Evolutionary conservation across 148 eudicot genomes (phyloP).

Genomic region (Fagopyrum tataricum): DNA sequence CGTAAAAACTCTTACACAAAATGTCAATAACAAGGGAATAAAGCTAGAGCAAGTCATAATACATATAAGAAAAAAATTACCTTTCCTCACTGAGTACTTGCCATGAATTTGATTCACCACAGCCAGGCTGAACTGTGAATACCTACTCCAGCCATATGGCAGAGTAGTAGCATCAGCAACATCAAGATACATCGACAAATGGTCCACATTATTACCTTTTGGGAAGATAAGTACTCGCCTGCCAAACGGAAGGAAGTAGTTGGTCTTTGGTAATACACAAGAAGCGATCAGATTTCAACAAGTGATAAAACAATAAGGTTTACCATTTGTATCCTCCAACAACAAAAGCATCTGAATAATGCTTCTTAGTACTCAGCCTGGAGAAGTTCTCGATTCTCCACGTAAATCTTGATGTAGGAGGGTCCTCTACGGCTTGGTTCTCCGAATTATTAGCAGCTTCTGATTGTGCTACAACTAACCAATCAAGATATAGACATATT

Average conservation of each 20-base stretch:
- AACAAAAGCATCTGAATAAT: constrained; percentile 63
- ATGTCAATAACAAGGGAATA: background rate
- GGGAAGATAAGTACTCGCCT: constrained; percentile 92
- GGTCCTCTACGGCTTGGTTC: constrained; percentile 65
- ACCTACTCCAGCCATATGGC: constrained; percentile 53
- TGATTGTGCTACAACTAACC: constrained; percentile 39
- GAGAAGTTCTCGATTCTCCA: constrained; percentile 80
- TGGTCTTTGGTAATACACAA: background rate
- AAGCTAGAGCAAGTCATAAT: background rate
- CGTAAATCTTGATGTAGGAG: constrained; percentile 68
- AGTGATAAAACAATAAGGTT: background rate
- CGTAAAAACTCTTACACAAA: background rate
- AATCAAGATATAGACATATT: constrained; percentile 1
- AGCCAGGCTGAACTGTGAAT: constrained; percentile 46
- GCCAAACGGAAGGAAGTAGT: constrained; percentile 16
- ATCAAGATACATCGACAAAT: constrained; percentile 46
- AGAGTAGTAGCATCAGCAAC: constrained; percentile 40
- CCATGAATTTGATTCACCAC: constrained; percentile 36
- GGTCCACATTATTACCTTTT: constrained; percentile 64
- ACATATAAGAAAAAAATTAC: constrained; percentile 16
- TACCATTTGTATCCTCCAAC: constrained; percentile 93
- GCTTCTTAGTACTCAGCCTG: constrained; percentile 62
- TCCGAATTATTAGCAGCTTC: constrained; percentile 40
- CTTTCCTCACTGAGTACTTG: constrained; percentile 43
- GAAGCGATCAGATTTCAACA: background rate